Conservation (phyloP, 1,284 basidiomycete species). For the Porodaedalea pini region DNA sequence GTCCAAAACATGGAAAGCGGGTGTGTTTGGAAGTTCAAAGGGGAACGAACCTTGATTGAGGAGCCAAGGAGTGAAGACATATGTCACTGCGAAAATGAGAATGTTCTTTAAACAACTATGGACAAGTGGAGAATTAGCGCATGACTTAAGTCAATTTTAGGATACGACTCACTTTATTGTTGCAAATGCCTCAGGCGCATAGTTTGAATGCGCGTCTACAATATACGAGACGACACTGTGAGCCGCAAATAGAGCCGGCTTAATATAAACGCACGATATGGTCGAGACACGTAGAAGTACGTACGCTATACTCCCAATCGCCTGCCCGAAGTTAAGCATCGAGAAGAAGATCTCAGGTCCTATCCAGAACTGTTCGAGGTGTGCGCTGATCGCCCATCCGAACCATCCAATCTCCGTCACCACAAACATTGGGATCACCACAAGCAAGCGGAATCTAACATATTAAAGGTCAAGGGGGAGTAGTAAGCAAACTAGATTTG, state of each 20-base stretch:
- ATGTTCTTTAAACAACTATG: slow-evolving; percentile 18
- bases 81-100: slow-evolving; percentile 22
- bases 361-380: slow-evolving; percentile 22
- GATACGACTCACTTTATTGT: slow-evolving; percentile 9
- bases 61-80: slow-evolving; percentile 21
- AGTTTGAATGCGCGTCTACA: slow-evolving; percentile 22
- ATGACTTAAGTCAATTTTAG: not conserved
- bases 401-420: slow-evolving; percentile 22
- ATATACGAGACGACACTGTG: slow-evolving; percentile 23
- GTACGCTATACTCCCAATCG: slow-evolving; percentile 9
- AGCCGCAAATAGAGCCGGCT: slow-evolving; percentile 2
- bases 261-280: not conserved
- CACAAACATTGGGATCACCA: slow-evolving; percentile 21
- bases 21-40: not conserved
- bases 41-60: slow-evolving; percentile 17
- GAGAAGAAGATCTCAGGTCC: slow-evolving; percentile 24
- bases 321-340: slow-evolving; percentile 23
- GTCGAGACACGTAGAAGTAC: not conserved
- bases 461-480: not conserved
- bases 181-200: slow-evolving; percentile 14
- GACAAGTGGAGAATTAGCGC: too few relatives aligned
- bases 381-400: slow-evolving; percentile 23
- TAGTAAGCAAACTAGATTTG: too few relatives aligned
- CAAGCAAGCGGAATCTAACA: slow-evolving; percentile 20
- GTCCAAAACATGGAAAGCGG: too few relatives aligned